These are phyloP conservation scores for Ulvella scutata DNA, from an alignment of 139 green algal species.

Conservation along the genomic window DNA sequence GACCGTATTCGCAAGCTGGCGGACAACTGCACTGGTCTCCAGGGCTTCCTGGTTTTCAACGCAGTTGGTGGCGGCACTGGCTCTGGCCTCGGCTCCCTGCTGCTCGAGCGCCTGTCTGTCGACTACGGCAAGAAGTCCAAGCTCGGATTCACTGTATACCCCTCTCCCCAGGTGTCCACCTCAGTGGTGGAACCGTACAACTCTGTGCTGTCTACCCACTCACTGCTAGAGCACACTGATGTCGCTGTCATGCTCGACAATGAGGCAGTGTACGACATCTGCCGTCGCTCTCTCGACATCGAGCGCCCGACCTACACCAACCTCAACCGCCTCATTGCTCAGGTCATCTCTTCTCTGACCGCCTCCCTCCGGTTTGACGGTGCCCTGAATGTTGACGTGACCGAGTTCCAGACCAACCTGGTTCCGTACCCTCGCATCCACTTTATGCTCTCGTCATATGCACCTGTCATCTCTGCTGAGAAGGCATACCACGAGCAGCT, in stretches of 20 bases:
- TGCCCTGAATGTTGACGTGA: slow-evolving; percentile 93
- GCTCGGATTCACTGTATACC: slow-evolving; percentile 78
- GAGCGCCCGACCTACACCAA: slow-evolving; percentile 79
- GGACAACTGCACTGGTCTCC: slow-evolving; percentile 73
- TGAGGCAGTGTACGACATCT: slow-evolving; percentile 82
- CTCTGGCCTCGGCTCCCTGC: slow-evolving; percentile 66
- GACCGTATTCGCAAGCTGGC: slow-evolving; percentile 74
- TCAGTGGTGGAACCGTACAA: slow-evolving; percentile 80
- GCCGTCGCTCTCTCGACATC: slow-evolving; percentile 69
- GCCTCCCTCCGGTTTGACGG: slow-evolving; percentile 90
- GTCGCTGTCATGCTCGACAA: slow-evolving; percentile 81
- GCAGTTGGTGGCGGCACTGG: slow-evolving; percentile 66
- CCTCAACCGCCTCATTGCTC: slow-evolving; percentile 63
- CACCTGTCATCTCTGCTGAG: slow-evolving; percentile 94
- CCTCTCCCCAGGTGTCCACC: slow-evolving; percentile 66
- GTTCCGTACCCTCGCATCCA: slow-evolving; percentile 98
- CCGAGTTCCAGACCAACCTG: slow-evolving; percentile 98
- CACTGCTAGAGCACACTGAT: slow-evolving; percentile 74
- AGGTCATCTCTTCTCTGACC: slow-evolving; percentile 93
- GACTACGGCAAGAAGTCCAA: slow-evolving; percentile 95
- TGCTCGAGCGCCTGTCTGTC: slow-evolving; percentile 73
- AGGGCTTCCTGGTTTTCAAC: slow-evolving; percentile 79
- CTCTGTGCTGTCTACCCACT: slow-evolving; percentile 71
- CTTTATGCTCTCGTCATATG: slow-evolving; percentile 98
- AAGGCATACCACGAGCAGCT: slow-evolving; percentile 99